Conservation (phyloP, 495 filamentous ascomycete species). For the Delitschia confertaspora region DNA sequence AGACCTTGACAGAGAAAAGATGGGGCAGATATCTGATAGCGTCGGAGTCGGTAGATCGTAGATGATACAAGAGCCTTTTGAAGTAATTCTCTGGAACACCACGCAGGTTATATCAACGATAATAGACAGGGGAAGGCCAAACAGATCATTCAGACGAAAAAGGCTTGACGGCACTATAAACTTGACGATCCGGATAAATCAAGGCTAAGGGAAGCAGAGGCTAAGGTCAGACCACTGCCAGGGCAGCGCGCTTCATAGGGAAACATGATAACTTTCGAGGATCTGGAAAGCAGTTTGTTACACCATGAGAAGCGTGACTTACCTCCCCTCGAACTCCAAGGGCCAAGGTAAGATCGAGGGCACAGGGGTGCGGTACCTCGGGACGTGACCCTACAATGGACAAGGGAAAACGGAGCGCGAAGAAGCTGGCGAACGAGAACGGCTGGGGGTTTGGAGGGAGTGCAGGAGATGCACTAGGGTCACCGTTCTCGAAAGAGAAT, state of each 20-base stretch:
- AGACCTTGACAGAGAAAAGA: constrained; percentile 14
- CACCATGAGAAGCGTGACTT: constrained; percentile 29
- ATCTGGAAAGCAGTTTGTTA: constrained; percentile 30
- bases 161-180: constrained; percentile 30
- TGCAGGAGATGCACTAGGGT: constrained; percentile 21
- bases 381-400: constrained; percentile 27
- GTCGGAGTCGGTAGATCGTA: constrained; percentile 15
- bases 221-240: constrained; percentile 28
- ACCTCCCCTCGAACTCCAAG: constrained; percentile 25
- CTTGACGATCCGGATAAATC: constrained; percentile 30
- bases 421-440: constrained; percentile 19
- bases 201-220: constrained; percentile 21
- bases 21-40: constrained; percentile 17
- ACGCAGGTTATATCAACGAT: constrained; percentile 29
- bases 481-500: constrained; percentile 29
- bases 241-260: constrained; percentile 25
- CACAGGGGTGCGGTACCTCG: constrained; percentile 32
- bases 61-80: constrained; percentile 20
- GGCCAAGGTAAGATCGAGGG: constrained; percentile 20
- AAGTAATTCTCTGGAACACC: constrained; percentile 25
- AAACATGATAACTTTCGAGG: constrained; percentile 27
- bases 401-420: constrained; percentile 10
- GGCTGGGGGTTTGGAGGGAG: constrained; percentile 20
- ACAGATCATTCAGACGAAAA: constrained; percentile 29
- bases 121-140: constrained; percentile 20